Conservation (phyloP, 768 basidiomycete species). For the Dioszegia aurantiaca region DNA sequence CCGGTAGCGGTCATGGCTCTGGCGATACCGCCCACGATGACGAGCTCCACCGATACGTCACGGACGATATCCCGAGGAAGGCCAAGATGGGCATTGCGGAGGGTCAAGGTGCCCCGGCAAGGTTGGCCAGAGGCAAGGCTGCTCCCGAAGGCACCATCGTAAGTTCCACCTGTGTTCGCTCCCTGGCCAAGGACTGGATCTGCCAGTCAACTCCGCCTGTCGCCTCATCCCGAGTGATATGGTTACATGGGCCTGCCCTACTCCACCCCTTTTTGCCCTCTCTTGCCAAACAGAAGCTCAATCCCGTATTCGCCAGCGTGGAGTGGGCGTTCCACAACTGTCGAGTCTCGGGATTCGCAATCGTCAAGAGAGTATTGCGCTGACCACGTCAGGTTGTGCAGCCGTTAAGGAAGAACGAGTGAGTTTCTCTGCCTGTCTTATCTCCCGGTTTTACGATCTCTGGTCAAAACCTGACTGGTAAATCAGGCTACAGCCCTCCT, state of each 20-base stretch:
- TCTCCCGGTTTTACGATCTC: no score
- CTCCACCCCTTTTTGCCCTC: no score
- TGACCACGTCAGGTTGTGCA: conserved; percentile 28
- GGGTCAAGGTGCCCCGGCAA: conserved; percentile 4
- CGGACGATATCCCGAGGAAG: conserved; percentile 37
- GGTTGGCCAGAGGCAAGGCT: neutral
- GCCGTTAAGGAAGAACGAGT: conserved; percentile 45
- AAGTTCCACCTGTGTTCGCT: no score
- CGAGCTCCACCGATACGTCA: conserved; percentile 45
- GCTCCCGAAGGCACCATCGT: neutral
- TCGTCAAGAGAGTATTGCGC: neutral
- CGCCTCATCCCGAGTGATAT: no score
- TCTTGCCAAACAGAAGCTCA: no score
- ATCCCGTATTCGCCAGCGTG: no score
- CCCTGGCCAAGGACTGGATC: no score
- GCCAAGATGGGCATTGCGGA: conserved; percentile 23
- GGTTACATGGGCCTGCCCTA: no score
- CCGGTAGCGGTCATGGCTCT: conserved; percentile 3
- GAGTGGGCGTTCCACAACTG: no score
- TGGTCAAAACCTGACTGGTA: neutral
- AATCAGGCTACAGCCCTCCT: conserved; percentile 66
- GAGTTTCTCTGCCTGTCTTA: conserved; percentile 11
- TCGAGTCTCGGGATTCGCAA: no score
- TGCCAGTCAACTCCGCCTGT: no score
- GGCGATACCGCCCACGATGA: conserved; percentile 19